Percentiles rank a stretch among this genome's conserved stretches.
phyloP scores from a whole-genome alignment of 2,329 filamentous ascomycete genomes.

The Laburnicola sp. region DNA sequence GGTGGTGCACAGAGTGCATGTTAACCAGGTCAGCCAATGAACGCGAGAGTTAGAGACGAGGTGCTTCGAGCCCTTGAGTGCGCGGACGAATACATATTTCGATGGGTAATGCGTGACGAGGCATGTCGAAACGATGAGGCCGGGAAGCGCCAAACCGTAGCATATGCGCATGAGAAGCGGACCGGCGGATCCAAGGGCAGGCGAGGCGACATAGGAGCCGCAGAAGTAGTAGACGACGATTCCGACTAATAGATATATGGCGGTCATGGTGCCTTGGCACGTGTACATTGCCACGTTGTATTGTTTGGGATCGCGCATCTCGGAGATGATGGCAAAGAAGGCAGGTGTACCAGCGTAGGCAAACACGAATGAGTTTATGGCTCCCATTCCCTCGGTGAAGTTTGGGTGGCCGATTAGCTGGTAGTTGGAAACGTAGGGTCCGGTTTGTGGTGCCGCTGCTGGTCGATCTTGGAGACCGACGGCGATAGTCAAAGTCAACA shows the following conservation, averaged over 20 bases:
- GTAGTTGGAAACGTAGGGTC: constrained; percentile 9
- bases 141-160: constrained; percentile 60
- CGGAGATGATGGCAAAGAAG: constrained; percentile 60
- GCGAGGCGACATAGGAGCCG: constrained; percentile 62
- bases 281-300: constrained; percentile 64
- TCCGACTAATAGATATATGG: constrained; percentile 67
- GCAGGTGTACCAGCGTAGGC: constrained; percentile 16
- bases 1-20: constrained; percentile 3
- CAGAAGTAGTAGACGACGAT: constrained; percentile 68
- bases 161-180: constrained; percentile 61
- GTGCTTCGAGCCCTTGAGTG: constrained; percentile 70
- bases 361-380: constrained; percentile 8
- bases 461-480: constrained; percentile 22
- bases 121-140: constrained; percentile 6
- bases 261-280: constrained; percentile 58
- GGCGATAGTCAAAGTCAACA: constrained; percentile 21
- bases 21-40: constrained; percentile 12
- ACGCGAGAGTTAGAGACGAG: constrained; percentile 36
- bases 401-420: constrained; percentile 11
- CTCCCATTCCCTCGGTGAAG: constrained; percentile 12
- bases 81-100: constrained; percentile 58
- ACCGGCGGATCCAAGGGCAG: constrained; percentile 65
- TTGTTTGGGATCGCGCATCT: constrained; percentile 61
- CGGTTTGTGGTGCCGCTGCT: constrained; percentile 19
- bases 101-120: constrained; percentile 8